Percentiles rank a stretch among this genome's conserved stretches.
Conservation (phyloP, 1,139 yeast genomes). For the Candida glucosophila region DNA sequence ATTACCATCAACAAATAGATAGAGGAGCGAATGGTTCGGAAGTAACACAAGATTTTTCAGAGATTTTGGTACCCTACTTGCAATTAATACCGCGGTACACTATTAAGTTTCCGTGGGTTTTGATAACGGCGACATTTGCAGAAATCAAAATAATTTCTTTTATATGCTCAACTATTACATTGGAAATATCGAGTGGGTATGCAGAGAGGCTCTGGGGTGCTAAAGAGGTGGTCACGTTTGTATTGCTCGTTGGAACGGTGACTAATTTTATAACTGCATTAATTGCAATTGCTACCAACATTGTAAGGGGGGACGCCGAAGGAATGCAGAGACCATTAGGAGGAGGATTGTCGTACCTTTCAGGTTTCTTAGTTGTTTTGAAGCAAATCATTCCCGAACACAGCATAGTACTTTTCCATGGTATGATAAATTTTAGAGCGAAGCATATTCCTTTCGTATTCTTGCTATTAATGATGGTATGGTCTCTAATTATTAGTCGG, state of each 20-base stretch:
- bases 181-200: slow-evolving; percentile 45
- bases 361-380: slow-evolving; percentile 76
- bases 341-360: slow-evolving; percentile 64
- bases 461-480: slow-evolving; percentile 32
- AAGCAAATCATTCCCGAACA: slow-evolving; percentile 90
- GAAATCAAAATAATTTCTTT: slow-evolving; percentile 52
- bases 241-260: slow-evolving; percentile 45
- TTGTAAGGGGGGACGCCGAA: slow-evolving; percentile 25
- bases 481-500: slow-evolving; percentile 32
- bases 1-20: slow-evolving; percentile 30
- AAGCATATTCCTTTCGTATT: slow-evolving; percentile 67
- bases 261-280: slow-evolving; percentile 49
- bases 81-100: slow-evolving; percentile 65
- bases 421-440: slow-evolving; percentile 56
- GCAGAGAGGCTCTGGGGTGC: slow-evolving; percentile 52
- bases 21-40: slow-evolving; percentile 7
- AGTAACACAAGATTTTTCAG: slow-evolving; percentile 26
- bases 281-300: slow-evolving; percentile 31
- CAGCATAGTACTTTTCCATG: slow-evolving; percentile 58
- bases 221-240: slow-evolving; percentile 50
- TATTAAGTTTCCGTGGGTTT: slow-evolving; percentile 64
- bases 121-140: slow-evolving; percentile 63
- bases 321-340: slow-evolving; percentile 47
- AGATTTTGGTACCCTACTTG: slow-evolving; percentile 48
- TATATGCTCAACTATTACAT: slow-evolving; percentile 37